phyloP scores from a whole-genome alignment of 2,329 filamentous ascomycete genomes.

The Botrytis galanthina region DNA sequence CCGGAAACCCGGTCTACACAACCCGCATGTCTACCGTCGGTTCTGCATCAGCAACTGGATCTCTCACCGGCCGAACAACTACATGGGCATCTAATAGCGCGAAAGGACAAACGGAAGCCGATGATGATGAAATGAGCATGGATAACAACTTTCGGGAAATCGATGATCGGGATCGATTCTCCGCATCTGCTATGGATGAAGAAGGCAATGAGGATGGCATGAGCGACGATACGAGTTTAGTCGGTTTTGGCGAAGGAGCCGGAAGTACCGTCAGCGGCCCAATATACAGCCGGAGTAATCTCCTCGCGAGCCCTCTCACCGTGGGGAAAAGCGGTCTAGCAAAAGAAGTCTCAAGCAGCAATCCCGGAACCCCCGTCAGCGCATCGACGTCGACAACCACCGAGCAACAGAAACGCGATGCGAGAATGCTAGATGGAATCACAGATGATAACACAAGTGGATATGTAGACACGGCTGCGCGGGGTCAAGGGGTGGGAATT shows the following conservation, averaged over 20 bases:
- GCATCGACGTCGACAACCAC: constrained; percentile 33
- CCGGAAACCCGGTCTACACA: constrained; percentile 61
- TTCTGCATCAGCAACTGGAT: constrained; percentile 83
- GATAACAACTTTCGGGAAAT: constrained; percentile 54
- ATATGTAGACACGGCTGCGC: constrained; percentile 61
- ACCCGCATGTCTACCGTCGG: constrained; percentile 89
- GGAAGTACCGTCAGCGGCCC: constrained; percentile 81
- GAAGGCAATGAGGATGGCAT: constrained; percentile 52
- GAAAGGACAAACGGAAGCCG: constrained; percentile 51
- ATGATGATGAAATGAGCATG: constrained; percentile 45
- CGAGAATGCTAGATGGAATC: constrained; percentile 65
- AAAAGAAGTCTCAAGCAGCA: constrained; percentile 27
- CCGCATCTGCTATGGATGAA: constrained; percentile 49
- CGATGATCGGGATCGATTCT: constrained; percentile 44
- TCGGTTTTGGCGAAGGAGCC: constrained; percentile 90
- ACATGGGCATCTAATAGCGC: constrained; percentile 64
- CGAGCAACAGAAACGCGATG: constrained; percentile 55
- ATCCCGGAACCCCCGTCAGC: constrained; percentile 29
- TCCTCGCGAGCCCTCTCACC: constrained; percentile 38
- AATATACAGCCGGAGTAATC: constrained; percentile 56
- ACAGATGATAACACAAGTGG: constrained; percentile 54
- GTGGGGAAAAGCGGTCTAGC: constrained; percentile 36
- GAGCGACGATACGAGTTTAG: constrained; percentile 84
- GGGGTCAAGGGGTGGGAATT: constrained; percentile 33
- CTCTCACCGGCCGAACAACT: constrained; percentile 60